Evolutionary conservation across 225 moss, liverwort and hornwort genomes (phyloP), one percentile per base, ranked within the genome.

Genomic region (Antitrichia curtipendula): DNA sequence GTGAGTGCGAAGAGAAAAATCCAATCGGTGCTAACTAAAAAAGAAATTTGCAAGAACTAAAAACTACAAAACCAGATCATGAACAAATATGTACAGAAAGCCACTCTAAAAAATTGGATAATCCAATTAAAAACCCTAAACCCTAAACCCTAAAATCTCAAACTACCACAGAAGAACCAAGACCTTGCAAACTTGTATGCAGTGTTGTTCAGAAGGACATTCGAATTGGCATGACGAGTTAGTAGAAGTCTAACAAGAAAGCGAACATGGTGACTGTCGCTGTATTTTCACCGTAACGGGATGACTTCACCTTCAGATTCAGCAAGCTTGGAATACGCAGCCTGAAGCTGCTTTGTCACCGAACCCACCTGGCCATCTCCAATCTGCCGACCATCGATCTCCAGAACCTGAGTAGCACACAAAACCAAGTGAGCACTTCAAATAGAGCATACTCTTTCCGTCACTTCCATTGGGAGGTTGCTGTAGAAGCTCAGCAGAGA

Each of bases 361-460:
- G 93, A 87, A 54, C 97, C 97, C 86, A 96, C 94, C 66, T 91
- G 90, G 43, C 92, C 95, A 84, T 96, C 95, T 91, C 95, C 95
- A 87, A 96, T 95, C 65, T 90, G 88, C 34, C 96, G 95, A 71
- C 96, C 97, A 84, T 97, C 97, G 16, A 97, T 95, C 88, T 97
- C 95, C 81, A 92, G 79, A 56, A 97, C 97, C 96, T 97, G 91
- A 81, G 54, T n/a, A 90, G 64, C 85, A 92, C 29, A 90, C 25
- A 50, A 62, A 59, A 59, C 43, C 78, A 61, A 56, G 59, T 70
- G n/a, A 50, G 78, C 86, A 80, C 56, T 65, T 70, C 20, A 54
- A 16, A 10, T 28, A 38, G 3, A 53, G 38, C 18, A 6, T 9
- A 40, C n/a, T 56, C 77, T 23, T 40, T 43, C 43, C 32, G 43